These are phyloP conservation scores for Neurospora terricola DNA, from an alignment of 495 filamentous ascomycete genomes.

Conservation along the genomic window DNA sequence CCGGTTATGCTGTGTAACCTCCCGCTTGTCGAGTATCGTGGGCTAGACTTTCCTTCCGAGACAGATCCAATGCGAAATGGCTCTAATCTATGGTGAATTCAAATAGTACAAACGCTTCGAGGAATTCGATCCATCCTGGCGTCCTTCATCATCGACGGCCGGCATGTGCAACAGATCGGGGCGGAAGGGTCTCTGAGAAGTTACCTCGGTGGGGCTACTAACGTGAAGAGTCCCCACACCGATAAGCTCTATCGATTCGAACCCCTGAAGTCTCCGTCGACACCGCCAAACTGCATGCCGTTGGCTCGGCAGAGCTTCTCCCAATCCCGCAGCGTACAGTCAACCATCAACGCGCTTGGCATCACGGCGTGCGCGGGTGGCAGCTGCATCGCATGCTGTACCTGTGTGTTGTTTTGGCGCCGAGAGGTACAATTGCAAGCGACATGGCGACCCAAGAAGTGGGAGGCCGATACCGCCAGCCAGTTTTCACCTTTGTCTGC, in stretches of 20 bases:
- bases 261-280: background rate
- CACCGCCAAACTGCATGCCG: background rate
- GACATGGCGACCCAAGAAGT: background rate
- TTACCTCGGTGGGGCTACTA: background rate
- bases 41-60: background rate
- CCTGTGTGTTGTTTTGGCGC: background rate
- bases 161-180: background rate
- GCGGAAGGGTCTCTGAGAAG: background rate
- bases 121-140: background rate
- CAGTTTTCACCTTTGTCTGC: background rate
- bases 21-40: background rate
- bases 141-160: background rate
- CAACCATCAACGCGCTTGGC: background rate
- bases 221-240: background rate
- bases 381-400: background rate
- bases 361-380: background rate
- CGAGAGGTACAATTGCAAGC: background rate
- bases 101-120: background rate
- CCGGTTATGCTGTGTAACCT: background rate
- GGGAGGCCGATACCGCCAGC: background rate
- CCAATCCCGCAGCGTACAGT: background rate
- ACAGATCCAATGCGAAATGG: background rate
- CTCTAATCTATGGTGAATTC: background rate
- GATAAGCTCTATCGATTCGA: background rate
- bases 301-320: background rate